Percentiles rank a stretch among this genome's conserved stretches.
These are phyloP conservation scores for barley (Hordeum vulgare) DNA, from an alignment of 176 grass and related monocot genomes.

Conservation along the genomic window MorexV3_pseudomolecules_assembly NC_058522.1:537017029-537017528, in stretches of 20 bases:
- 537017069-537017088: constrained; percentile 10
- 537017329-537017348: background rate
- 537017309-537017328: constrained; percentile 32
- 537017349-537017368: background rate
- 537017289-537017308: constrained; percentile 13
- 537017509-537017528: constrained; percentile 5
- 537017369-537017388: background rate
- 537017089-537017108: constrained; percentile 29
- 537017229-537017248: constrained; percentile 3
- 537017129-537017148: constrained; percentile 23
- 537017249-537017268: background rate
- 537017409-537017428: background rate
- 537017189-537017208: background rate
- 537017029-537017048: constrained; percentile 3
- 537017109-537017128: background rate
- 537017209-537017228: background rate
- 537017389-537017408: background rate
- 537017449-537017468: constrained; percentile 23
- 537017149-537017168: constrained; percentile 16
- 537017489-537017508: constrained; percentile 24
- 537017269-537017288: background rate
- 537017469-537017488: constrained; percentile 30
- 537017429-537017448: background rate
- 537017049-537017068: constrained; percentile 15
- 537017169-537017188: background rate